These are phyloP conservation scores for Thalassiosira livingstoniorum DNA, from an alignment of 352 stramenopile genomes.

Conservation along the genomic window DNA sequence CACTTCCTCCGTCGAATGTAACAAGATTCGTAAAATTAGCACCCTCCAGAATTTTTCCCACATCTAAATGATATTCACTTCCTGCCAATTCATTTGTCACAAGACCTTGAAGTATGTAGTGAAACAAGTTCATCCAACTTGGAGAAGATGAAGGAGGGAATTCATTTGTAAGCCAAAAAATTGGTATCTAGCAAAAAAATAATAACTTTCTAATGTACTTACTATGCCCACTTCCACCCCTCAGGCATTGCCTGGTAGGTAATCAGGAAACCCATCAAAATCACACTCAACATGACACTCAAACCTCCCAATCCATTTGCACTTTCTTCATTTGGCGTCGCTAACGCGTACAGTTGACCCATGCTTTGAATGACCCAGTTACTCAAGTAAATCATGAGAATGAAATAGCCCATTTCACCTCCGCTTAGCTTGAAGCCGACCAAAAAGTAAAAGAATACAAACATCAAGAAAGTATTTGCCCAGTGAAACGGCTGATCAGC, in stretches of 20 bases:
- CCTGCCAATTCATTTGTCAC: slow-evolving; percentile 60
- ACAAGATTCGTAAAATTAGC: slow-evolving; percentile 20
- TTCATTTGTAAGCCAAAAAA: no score
- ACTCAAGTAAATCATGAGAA: slow-evolving; percentile 54
- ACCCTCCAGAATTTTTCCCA: slow-evolving; percentile 36
- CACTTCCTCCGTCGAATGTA: slow-evolving; percentile 35
- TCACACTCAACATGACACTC: slow-evolving; percentile 54
- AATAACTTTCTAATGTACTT: no score
- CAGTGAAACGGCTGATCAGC: slow-evolving; percentile 42
- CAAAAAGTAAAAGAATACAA: slow-evolving; percentile 44
- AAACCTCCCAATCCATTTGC: slow-evolving; percentile 58
- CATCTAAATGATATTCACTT: slow-evolving; percentile 50
- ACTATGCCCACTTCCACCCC: slow-evolving; percentile 56
- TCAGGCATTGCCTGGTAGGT: slow-evolving; percentile 51
- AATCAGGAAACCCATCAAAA: slow-evolving; percentile 65
- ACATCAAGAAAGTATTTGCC: slow-evolving; percentile 26
- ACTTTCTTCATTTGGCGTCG: slow-evolving; percentile 60
- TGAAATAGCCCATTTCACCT: slow-evolving; percentile 50
- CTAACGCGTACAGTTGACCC: slow-evolving; percentile 59
- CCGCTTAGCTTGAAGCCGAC: slow-evolving; percentile 36
- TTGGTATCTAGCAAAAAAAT: no score
- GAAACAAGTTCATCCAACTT: slow-evolving; percentile 52
- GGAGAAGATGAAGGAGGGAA: no score
- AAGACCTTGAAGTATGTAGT: slow-evolving; percentile 63
- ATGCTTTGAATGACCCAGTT: slow-evolving; percentile 52